A percentile compares a stretch with the other conserved stretches of the same genome.
Evolutionary conservation across 441 rosid species (phyloP).

Genomic region (Lepidium campestre): DNA sequence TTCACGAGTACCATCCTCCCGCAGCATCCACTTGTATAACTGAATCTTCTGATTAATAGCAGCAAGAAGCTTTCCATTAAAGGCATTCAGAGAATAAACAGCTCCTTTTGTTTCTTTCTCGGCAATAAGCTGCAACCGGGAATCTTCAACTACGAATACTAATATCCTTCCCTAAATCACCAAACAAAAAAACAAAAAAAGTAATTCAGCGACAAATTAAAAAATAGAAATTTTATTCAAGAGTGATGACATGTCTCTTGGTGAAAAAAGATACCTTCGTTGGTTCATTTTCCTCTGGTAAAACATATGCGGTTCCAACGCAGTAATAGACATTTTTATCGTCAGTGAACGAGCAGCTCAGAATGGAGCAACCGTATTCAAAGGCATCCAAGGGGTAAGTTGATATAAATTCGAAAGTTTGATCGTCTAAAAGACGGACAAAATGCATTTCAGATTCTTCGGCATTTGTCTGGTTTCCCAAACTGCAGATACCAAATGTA

Average conservation of each 20-base stretch:
- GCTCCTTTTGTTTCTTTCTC: slow-evolving; percentile 99
- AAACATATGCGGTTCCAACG: slow-evolving; percentile 97
- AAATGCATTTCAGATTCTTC: slow-evolving; percentile 87
- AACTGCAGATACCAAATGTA: slow-evolving; percentile 87
- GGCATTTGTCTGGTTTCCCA: slow-evolving; percentile 67
- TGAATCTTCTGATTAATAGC: slow-evolving; percentile 97
- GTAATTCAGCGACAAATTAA: background rate
- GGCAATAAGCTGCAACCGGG: slow-evolving; percentile 77
- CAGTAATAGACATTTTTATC: slow-evolving; percentile 83
- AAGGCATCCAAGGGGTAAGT: slow-evolving; percentile 80
- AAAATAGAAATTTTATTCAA: background rate
- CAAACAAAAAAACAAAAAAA: background rate
- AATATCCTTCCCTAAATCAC: slow-evolving; percentile 75
- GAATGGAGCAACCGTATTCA: slow-evolving; percentile 90
- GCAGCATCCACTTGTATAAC: slow-evolving; percentile 91
- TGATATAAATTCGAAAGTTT: slow-evolving; percentile 80
- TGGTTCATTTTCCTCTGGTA: slow-evolving; percentile 95
- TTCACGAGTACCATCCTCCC: slow-evolving; percentile 90
- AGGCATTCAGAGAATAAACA: slow-evolving; percentile 83
- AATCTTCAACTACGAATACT: slow-evolving; percentile 85
- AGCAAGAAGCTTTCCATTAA: slow-evolving; percentile 89
- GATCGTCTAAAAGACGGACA: slow-evolving; percentile 88
- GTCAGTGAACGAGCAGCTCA: slow-evolving; percentile 89
- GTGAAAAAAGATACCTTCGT: slow-evolving; percentile 54
- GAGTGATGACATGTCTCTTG: slow-evolving; percentile 37